phyloP scores from a whole-genome alignment of 805 yeast species.

The Candida mattraensis region DNA sequence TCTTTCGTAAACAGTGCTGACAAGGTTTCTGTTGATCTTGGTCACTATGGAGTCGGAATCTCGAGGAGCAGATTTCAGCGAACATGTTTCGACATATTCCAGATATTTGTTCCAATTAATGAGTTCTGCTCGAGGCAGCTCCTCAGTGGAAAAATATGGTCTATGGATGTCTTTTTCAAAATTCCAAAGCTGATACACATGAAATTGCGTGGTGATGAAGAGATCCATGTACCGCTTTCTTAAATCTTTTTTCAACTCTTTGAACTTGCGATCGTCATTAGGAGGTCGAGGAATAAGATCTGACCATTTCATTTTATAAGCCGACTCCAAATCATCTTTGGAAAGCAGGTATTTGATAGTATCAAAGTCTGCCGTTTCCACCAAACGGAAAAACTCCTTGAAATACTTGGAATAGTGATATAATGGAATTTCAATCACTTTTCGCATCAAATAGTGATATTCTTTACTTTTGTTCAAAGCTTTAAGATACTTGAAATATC shows the following conservation, averaged over 20 bases:
- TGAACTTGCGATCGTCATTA: slow-evolving; percentile 15
- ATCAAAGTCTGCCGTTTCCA: slow-evolving; percentile 35
- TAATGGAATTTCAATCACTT: slow-evolving; percentile 54
- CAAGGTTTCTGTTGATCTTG: slow-evolving; percentile 24
- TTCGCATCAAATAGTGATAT: slow-evolving; percentile 44
- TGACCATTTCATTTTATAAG: slow-evolving; percentile 21
- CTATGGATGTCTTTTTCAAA: slow-evolving; percentile 45
- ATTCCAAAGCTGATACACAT: slow-evolving; percentile 46
- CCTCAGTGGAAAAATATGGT: slow-evolving; percentile 40
- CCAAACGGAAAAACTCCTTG: slow-evolving; percentile 35
- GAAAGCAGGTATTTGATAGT: slow-evolving; percentile 28
- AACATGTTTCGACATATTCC: slow-evolving; percentile 46
- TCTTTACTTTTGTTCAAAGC: slow-evolving; percentile 29
- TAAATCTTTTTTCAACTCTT: slow-evolving; percentile 37
- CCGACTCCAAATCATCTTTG: slow-evolving; percentile 21
- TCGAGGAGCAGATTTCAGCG: slow-evolving; percentile 21
- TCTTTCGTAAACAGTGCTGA: slow-evolving; percentile 45
- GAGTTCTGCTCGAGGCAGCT: slow-evolving; percentile 43
- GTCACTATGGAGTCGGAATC: slow-evolving; percentile 21
- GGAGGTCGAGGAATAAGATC: slow-evolving; percentile 23
- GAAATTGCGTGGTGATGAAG: slow-evolving; percentile 55
- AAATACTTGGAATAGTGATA: slow-evolving; percentile 53
- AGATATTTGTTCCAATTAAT: slow-evolving; percentile 61
- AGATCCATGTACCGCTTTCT: slow-evolving; percentile 51
- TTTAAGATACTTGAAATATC: slow-evolving; percentile 45